phyloP scores from a whole-genome alignment of 306 rosid genomes.

The Castanea crenata region DNA sequence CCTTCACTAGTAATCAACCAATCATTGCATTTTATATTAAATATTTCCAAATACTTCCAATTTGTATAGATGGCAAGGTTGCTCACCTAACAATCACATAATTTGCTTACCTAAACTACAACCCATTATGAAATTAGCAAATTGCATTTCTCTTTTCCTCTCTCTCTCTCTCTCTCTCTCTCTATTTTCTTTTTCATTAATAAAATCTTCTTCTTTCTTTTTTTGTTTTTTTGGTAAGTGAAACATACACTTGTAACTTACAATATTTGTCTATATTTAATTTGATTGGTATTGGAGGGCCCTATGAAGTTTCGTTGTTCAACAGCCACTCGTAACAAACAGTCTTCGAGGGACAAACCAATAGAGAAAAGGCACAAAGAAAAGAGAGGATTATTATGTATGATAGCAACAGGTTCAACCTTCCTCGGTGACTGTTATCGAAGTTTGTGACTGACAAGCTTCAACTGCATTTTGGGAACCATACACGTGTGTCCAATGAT shows the following conservation, averaged over 20 bases:
- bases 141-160: no score
- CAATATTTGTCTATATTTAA: not conserved
- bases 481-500: not conserved
- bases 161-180: no score
- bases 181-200: no score
- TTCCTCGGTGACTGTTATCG: not conserved
- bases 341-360: not conserved
- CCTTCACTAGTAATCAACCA: no score
- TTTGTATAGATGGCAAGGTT: not conserved
- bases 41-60: no score
- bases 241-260: not conserved
- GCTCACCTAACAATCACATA: not conserved
- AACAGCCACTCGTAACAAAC: not conserved
- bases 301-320: constrained; percentile 20
- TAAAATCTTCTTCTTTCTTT: not conserved
- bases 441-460: not conserved
- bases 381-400: no score
- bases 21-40: no score
- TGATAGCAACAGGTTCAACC: not conserved
- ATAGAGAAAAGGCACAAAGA: not conserved
- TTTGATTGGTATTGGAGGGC: not conserved
- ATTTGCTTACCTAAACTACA: not conserved
- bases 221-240: not conserved
- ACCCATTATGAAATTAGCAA: no score
- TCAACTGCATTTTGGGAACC: not conserved